phyloP scores from a whole-genome alignment of 2,329 filamentous ascomycete genomes.

The Pyricularia sp. region DNA sequence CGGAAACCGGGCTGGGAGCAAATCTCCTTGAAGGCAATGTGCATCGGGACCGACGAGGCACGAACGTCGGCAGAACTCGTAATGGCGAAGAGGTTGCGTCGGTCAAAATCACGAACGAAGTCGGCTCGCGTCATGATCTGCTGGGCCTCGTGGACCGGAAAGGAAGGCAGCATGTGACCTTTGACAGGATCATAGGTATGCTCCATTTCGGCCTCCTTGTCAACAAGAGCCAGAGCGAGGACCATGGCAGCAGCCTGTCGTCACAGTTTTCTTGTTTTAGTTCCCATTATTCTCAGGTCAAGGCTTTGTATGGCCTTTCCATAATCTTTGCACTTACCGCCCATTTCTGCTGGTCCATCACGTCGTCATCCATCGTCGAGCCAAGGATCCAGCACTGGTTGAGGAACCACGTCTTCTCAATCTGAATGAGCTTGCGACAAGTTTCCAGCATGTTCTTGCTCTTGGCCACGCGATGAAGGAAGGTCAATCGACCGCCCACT shows the following conservation, averaged over 20 bases:
- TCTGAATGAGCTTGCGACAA: conserved; percentile 56
- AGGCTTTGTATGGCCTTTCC: not conserved
- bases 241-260: conserved; percentile 78
- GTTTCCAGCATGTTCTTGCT: conserved; percentile 68
- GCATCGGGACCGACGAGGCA: conserved; percentile 94
- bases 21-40: conserved; percentile 80
- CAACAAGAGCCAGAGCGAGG: conserved; percentile 82
- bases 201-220: conserved; percentile 60
- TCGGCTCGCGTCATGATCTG: conserved; percentile 94
- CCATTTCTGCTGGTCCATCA: conserved; percentile 75
- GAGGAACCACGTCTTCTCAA: conserved; percentile 68
- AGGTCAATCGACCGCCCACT: conserved; percentile 82
- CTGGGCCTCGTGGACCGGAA: conserved; percentile 73
- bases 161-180: conserved; percentile 71
- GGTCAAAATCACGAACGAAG: conserved; percentile 88
- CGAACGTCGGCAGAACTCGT: conserved; percentile 79
- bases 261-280: not conserved
- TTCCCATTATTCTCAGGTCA: not conserved
- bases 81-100: conserved; percentile 91
- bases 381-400: conserved; percentile 70
- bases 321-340: conserved; percentile 53
- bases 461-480: conserved; percentile 84
- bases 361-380: conserved; percentile 58
- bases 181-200: conserved; percentile 54
- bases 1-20: conserved; percentile 71